Evolutionary conservation across 768 basidiomycete species (phyloP), one percentile per base, ranked within the genome.

Genomic region (Inosperma sp.): DNA sequence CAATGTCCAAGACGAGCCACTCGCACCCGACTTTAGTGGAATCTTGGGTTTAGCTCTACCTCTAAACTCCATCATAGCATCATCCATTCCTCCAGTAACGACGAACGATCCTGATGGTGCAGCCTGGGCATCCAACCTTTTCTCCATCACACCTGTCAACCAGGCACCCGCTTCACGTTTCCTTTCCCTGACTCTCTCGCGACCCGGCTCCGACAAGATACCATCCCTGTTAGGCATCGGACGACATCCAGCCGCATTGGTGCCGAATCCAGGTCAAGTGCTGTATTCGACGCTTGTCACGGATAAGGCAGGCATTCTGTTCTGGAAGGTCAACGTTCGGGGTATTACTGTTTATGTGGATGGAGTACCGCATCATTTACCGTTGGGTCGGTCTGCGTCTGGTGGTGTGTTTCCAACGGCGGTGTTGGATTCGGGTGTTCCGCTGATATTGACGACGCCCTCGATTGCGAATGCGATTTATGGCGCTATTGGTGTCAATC

Each of bases 21-120:
- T 91, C 6, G 66, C 76, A 1, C 59, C 72, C 7, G 56, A 69
- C 10, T 91, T 85, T 62, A 72, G 68, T 52, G 88, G 88, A 22
- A 75, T 90, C 45, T 74, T 90, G 5, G 88, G 88, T 14, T 80
- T 91, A 40, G 85, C 86, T 1, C 80, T 89, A 22, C 85, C 88
- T 19, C 66, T 71, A 39, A 81, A 88, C 67, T 86, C 83, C n/a
- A 56, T 82, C 53, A 90, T 91, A 46, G 74, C 82, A 4, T 44
- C 63, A 0, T 6, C 34, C 1, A 71, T 91, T 19, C 71, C 77
- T 0, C 73, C 85, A 1, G 69, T 69, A 16, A 73, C 70, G 7
- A 68, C 62, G 39, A 73, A 82, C 64, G 53, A 65, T 5, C 77
- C 81, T 0, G 83, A 88, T 55, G 87, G 88, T 39, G 84, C 87